These are phyloP conservation scores for Paramecium primaurelia DNA, from an alignment of 73 alveolate species.

Conservation along the genomic window DNA sequence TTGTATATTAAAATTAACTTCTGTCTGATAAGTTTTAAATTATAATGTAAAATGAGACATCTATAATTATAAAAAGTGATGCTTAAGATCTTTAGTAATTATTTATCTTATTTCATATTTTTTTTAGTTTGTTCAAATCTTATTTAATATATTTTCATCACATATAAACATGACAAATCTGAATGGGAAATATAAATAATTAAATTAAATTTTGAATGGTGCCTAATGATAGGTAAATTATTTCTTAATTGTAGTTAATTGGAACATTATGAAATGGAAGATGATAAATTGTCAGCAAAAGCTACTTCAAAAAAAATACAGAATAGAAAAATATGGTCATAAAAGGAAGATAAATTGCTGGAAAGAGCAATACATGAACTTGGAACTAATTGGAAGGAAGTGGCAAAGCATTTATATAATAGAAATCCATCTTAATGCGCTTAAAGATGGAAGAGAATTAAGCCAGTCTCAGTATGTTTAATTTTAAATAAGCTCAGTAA, in stretches of 20 bases:
- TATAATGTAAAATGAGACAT: not conserved
- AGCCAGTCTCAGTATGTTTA: slow-evolving; percentile 13
- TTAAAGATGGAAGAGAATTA: slow-evolving; percentile 44
- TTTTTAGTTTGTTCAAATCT: not conserved
- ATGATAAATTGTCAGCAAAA: not conserved
- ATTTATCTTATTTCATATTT: not conserved
- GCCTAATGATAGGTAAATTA: not conserved
- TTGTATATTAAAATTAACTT: not conserved
- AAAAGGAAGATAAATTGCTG: not conserved
- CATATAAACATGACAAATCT: slow-evolving; percentile 2
- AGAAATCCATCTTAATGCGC: slow-evolving; percentile 46
- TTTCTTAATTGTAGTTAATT: not conserved
- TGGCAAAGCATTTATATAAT: not conserved
- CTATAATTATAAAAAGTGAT: not conserved
- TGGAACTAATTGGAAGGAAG: slow-evolving; percentile 51
- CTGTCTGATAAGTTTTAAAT: not conserved
- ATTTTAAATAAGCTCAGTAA: not conserved
- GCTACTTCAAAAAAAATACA: not conserved
- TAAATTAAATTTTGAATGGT: not conserved
- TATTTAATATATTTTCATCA: not conserved
- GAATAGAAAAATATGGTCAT: slow-evolving; percentile 30
- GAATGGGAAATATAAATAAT: not conserved
- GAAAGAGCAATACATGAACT: not conserved
- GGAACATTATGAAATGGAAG: not conserved
- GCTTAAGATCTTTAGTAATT: not conserved